Conservation (phyloP, 1,284 basidiomycete genomes). For the Porogramme epimiltina region DNA sequence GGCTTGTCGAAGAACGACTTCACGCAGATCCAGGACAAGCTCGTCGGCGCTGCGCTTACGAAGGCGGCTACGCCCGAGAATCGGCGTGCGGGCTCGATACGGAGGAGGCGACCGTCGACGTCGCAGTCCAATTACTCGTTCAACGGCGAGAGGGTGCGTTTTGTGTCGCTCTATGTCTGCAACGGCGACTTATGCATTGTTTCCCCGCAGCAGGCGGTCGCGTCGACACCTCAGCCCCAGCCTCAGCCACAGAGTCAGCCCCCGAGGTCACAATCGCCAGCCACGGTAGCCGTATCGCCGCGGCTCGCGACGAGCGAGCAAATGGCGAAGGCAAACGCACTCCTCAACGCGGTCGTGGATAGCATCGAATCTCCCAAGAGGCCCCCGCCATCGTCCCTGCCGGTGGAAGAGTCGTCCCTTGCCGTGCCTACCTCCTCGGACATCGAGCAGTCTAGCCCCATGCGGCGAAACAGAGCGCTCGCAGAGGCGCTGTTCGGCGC, state of each 20-base stretch:
- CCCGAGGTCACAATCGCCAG: background rate
- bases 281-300: conserved; percentile 6
- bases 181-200: background rate
- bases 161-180: conserved; percentile 1
- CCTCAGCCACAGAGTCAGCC: conserved; percentile 8
- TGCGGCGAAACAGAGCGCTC: conserved; percentile 67
- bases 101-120: conserved; percentile 74
- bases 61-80: conserved; percentile 58
- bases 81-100: conserved; percentile 51
- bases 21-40: conserved; percentile 67
- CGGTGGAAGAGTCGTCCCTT: conserved; percentile 29
- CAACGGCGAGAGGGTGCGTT: conserved; percentile 46
- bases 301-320: conserved; percentile 30
- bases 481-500: conserved; percentile 72
- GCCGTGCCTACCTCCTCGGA: conserved; percentile 21
- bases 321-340: conserved; percentile 58
- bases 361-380: conserved; percentile 55
- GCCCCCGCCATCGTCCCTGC: conserved; percentile 26
- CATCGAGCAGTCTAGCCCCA: conserved; percentile 39
- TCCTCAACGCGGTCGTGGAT: conserved; percentile 68
- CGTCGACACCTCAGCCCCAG: conserved; percentile 47
- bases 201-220: conserved; percentile 47
- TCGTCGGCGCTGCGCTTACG: conserved; percentile 59
- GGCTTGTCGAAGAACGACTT: conserved; percentile 74
- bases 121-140: conserved; percentile 75